Percentiles rank a stretch among this genome's conserved stretches.
phyloP scores from a whole-genome alignment of 352 stramenopile species.

The Elongisporangium prolatum region DNA sequence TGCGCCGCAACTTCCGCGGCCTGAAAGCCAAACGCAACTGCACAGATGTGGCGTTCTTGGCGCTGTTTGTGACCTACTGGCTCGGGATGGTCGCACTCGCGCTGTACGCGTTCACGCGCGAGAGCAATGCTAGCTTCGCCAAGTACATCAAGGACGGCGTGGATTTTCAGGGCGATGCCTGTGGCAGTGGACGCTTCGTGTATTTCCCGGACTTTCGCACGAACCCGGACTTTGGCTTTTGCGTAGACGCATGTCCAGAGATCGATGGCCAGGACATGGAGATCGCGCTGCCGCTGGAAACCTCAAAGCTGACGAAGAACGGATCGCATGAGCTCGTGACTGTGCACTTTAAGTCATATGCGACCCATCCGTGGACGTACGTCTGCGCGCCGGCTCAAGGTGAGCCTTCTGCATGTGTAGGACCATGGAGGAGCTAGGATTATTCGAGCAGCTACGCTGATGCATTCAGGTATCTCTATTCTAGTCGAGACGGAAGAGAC shows the following conservation, averaged over 20 bases:
- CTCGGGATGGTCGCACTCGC: constrained; percentile 71
- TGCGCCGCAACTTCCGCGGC: constrained; percentile 38
- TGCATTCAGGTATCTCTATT: neutral
- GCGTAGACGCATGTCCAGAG: constrained; percentile 49
- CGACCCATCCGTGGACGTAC: constrained; percentile 60
- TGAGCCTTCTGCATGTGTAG: constrained; percentile 8
- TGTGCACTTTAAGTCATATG: constrained; percentile 65
- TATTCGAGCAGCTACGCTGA: neutral
- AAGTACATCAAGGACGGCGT: constrained; percentile 78
- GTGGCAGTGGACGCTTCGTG: constrained; percentile 42
- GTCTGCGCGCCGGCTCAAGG: constrained; percentile 57
- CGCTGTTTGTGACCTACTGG: constrained; percentile 61
- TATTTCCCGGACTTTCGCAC: constrained; percentile 66
- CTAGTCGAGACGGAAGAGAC: constrained; percentile 42
- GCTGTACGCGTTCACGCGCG: constrained; percentile 57
- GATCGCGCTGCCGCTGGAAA: constrained; percentile 48
- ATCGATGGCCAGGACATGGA: constrained; percentile 33
- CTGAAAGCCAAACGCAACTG: constrained; percentile 37
- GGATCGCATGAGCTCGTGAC: constrained; percentile 21
- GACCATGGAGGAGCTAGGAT: neutral
- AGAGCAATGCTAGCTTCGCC: constrained; percentile 61
- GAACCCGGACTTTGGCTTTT: constrained; percentile 82
- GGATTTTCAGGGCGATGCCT: constrained; percentile 65
- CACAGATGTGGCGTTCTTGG: constrained; percentile 57
- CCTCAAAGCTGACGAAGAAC: constrained; percentile 20